Evolutionary conservation across 805 yeast species (phyloP), one percentile per base, ranked within the genome.

Genomic region (Starmerella stigmatis): DNA sequence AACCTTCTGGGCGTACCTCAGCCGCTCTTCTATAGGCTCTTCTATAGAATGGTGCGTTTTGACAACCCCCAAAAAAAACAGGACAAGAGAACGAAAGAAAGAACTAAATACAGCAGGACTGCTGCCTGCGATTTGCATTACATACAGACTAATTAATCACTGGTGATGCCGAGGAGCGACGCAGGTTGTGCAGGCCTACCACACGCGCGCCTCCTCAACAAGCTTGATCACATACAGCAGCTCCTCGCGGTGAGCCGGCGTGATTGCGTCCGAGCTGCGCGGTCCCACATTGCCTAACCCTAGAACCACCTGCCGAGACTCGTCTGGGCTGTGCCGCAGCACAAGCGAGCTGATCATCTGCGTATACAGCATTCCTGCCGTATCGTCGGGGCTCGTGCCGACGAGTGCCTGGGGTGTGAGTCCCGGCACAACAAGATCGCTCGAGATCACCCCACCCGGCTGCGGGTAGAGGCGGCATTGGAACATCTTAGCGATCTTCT

Each of bases 201-300:
- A 62, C 10, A 59, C 63, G 15, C 55, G 26, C 29, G 60, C 51
- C 25, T 54, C 36, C 43, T 60, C 60, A 8, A 61, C 60, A 1
- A 61, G 54, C 35, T 53, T 52, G 4, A 58, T 50, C 2, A 62
- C 57, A 28, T 50, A 51, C 22, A 57, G 43, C 16, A 62, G 50
- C 55, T 60, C 59, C 39, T 56, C 52, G 5, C 64, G 49, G 34
- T 63, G 62, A 12, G 38, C 43, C 3, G 20, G 15, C 10, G 48
- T 41, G 20, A 62, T 50, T 5, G 41, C 54, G n/a, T 44, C 54
- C 19, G 46, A 45, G 7, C 29, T 4, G 8, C 49, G 41, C 1
- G 57, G 58, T 7, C 58, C 56, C 4, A 64, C 52, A 19, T 57
- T 23, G 4, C 64, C 64, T 13, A 63, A 48, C 5, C 65, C 65